These are phyloP conservation scores for Backusella morwellensis DNA, from an alignment of 192 early-diverging fungal genomes.

Conservation along the genomic window DNA sequence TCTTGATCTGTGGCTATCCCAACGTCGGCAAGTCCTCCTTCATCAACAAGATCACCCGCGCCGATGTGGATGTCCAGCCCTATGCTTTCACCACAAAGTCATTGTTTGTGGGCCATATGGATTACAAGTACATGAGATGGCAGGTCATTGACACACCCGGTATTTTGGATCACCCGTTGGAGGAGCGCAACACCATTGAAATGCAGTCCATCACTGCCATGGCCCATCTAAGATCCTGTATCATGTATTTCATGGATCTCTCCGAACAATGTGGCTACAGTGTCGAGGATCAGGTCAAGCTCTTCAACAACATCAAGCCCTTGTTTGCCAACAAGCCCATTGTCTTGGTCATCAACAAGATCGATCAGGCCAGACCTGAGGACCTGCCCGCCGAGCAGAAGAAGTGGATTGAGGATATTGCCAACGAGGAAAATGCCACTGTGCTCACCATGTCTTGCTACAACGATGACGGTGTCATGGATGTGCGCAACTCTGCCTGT, in stretches of 20 bases:
- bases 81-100: slow-evolving; percentile 99
- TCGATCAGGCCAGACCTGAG: slow-evolving; percentile 79
- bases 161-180: slow-evolving; percentile 98
- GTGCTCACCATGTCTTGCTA: slow-evolving; percentile 86
- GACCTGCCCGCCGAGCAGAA: slow-evolving; percentile 72
- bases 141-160: slow-evolving; percentile 99
- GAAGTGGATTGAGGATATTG: slow-evolving; percentile 71
- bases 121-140: slow-evolving; percentile 99
- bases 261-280: slow-evolving; percentile 99
- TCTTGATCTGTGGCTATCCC: slow-evolving; percentile 99
- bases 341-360: slow-evolving; percentile 95
- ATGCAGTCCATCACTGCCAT: slow-evolving; percentile 99
- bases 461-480: slow-evolving; percentile 96
- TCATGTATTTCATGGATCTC: slow-evolving; percentile 97
- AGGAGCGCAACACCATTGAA: slow-evolving; percentile 99
- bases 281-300: slow-evolving; percentile 82
- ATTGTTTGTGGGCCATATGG: slow-evolving; percentile 99
- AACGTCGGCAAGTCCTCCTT: slow-evolving; percentile 99
- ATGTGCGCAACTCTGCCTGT: slow-evolving; percentile 91
- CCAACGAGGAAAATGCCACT: slow-evolving; percentile 63
- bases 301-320: slow-evolving; percentile 96
- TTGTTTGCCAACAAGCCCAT: slow-evolving; percentile 99
- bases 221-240: slow-evolving; percentile 93
- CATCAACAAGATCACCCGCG: slow-evolving; percentile 98
- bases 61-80: slow-evolving; percentile 99